Evolutionary conservation across 306 rosid genomes (phyloP).

Genomic region (Cercis canadensis): DNA sequence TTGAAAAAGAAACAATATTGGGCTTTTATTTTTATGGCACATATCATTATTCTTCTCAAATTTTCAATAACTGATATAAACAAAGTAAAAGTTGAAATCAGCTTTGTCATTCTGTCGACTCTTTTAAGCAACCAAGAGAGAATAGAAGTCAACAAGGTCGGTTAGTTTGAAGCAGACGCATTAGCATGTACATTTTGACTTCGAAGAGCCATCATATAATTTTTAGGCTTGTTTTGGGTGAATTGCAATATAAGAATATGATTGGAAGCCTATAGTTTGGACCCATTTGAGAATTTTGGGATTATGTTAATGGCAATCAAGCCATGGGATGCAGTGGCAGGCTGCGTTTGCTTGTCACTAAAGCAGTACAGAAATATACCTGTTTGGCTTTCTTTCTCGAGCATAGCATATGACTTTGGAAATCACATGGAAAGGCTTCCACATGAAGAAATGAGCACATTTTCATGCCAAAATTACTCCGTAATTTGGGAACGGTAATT

Average conservation of each 20-base stretch:
- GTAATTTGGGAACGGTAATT: too few relatives aligned
- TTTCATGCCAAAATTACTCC: slow-evolving; percentile 6
- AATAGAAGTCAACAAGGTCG: slow-evolving; percentile 35
- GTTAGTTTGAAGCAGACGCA: slow-evolving; percentile 31
- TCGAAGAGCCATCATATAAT: slow-evolving; percentile 17
- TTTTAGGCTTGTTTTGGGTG: slow-evolving; percentile 31
- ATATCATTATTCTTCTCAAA: neutral
- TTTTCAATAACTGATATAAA: neutral
- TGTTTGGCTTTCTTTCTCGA: neutral
- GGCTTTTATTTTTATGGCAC: neutral
- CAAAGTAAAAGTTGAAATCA: slow-evolving; percentile 27
- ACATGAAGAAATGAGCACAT: slow-evolving; percentile 14
- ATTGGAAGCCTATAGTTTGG: slow-evolving; percentile 29
- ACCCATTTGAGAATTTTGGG: slow-evolving; percentile 3
- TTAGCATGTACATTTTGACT: slow-evolving; percentile 3
- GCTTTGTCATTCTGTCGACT: slow-evolving; percentile 21
- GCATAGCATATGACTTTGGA: neutral
- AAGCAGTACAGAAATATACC: slow-evolving; percentile 8
- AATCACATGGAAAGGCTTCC: slow-evolving; percentile 32
- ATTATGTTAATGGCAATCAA: slow-evolving; percentile 21
- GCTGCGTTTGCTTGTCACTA: neutral
- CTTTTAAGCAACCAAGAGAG: slow-evolving; percentile 4
- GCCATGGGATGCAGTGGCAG: neutral
- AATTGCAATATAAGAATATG: slow-evolving; percentile 30
- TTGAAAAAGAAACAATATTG: neutral